These are phyloP conservation scores for Periconia sp. DNA, from an alignment of 2,329 filamentous ascomycete species.

Conservation along the genomic window DNA sequence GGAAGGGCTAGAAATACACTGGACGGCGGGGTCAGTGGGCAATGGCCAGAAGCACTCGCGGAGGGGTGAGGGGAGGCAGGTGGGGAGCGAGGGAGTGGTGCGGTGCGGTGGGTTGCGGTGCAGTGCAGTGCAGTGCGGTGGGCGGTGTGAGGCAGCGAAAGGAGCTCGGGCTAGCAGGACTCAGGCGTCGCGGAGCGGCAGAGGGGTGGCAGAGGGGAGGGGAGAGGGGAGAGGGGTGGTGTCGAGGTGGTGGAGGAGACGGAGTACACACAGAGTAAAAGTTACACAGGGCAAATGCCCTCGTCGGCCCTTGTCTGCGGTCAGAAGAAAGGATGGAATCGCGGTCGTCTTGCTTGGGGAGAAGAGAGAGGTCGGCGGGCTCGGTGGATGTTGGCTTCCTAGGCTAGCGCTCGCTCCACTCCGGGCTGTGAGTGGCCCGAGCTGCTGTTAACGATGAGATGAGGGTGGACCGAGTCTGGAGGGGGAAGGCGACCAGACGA, in stretches of 20 bases:
- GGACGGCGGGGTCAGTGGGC: constrained; percentile 30
- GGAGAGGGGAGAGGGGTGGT: no score
- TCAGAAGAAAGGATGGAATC: constrained; percentile 1
- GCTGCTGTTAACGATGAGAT: neutral
- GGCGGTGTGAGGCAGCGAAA: constrained; percentile 34
- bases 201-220: neutral
- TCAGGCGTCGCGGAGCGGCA: constrained; percentile 9
- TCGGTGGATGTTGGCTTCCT: neutral
- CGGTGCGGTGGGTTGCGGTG: no score
- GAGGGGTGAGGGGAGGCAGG: constrained; percentile 13
- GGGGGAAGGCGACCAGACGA: neutral
- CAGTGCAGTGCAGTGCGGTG: no score
- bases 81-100: constrained; percentile 28
- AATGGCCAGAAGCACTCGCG: constrained; percentile 10
- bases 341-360: neutral
- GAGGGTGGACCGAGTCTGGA: neutral
- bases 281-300: constrained; percentile 16
- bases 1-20: constrained; percentile 41
- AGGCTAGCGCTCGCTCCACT: neutral
- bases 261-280: constrained; percentile 13
- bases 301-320: constrained; percentile 5
- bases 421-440: constrained; percentile 7
- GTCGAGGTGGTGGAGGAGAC: no score
- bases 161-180: constrained; percentile 14
- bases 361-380: neutral